phyloP scores from a whole-genome alignment of 2,329 filamentous ascomycete genomes.

The Trichoderma cornu-damae region DNA sequence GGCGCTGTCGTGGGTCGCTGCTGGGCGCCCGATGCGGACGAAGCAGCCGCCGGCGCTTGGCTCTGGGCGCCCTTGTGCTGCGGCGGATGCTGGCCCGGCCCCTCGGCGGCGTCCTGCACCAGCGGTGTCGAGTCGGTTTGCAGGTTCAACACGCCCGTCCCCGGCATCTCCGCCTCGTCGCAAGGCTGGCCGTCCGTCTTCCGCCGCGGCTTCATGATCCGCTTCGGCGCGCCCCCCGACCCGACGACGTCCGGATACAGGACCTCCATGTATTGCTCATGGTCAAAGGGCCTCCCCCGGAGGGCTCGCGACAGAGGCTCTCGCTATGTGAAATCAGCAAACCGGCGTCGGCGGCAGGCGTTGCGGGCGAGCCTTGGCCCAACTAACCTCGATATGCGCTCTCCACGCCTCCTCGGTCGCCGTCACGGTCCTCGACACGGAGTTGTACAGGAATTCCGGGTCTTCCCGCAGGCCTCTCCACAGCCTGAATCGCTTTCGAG shows the following conservation, averaged over 20 bases:
- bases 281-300: constrained; percentile 53
- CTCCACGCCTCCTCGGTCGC: constrained; percentile 54
- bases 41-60: constrained; percentile 29
- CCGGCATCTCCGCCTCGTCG: constrained; percentile 46
- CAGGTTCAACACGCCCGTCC: constrained; percentile 44
- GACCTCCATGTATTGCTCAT: constrained; percentile 57
- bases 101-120: constrained; percentile 24
- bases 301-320: constrained; percentile 55
- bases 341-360: not conserved
- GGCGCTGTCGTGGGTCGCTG: constrained; percentile 30
- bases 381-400: constrained; percentile 51
- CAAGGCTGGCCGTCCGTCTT: constrained; percentile 42
- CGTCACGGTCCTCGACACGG: constrained; percentile 45
- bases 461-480: constrained; percentile 56
- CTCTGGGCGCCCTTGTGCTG: constrained; percentile 23
- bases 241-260: constrained; percentile 57
- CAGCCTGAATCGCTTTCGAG: constrained; percentile 57
- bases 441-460: constrained; percentile 52
- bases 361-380: not conserved
- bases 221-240: constrained; percentile 54
- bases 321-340: constrained; percentile 38
- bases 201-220: constrained; percentile 52
- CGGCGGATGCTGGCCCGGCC: constrained; percentile 24
- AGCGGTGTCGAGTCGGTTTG: constrained; percentile 32
- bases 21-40: constrained; percentile 23